phyloP scores from a whole-genome alignment of 768 basidiomycete genomes.

The Cystobasidium ongulense region DNA sequence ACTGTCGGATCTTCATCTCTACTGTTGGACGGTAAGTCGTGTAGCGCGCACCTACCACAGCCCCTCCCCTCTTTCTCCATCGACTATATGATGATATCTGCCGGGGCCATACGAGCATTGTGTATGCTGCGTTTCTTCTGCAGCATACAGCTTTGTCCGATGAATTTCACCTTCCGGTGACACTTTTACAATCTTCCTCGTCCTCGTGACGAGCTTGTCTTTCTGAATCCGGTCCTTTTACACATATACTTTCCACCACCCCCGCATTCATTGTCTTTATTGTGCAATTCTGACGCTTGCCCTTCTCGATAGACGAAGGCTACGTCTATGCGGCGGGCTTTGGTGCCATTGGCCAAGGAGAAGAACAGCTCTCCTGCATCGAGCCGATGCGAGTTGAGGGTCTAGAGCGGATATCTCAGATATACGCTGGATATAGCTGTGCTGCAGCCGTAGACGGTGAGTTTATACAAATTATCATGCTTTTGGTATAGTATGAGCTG shows the following conservation, averaged over 20 bases:
- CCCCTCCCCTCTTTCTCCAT: not conserved
- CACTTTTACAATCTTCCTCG: conserved; percentile 12
- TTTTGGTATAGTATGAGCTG: not conserved
- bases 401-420: not conserved
- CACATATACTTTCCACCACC: not conserved
- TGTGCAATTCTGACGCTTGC: not conserved
- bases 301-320: not conserved
- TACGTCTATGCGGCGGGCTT: conserved; percentile 20
- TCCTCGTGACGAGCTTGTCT: not conserved
- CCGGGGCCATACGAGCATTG: conserved; percentile 30
- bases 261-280: not conserved
- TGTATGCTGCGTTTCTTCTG: not conserved
- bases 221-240: not conserved
- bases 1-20: conserved; percentile 15
- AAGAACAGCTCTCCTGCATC: not conserved
- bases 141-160: conserved; percentile 14
- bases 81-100: not conserved
- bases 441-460: conserved; percentile 12
- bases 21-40: conserved; percentile 5
- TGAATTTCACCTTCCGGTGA: conserved; percentile 24
- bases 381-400: not conserved
- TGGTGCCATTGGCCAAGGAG: conserved; percentile 16
- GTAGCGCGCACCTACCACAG: not conserved
- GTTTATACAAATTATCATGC: not conserved
- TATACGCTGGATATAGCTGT: conserved; percentile 1